Base-by-base conservation (phyloP, 2,329 filamentous ascomycete genomes). In the Didymella exigua region DNA sequence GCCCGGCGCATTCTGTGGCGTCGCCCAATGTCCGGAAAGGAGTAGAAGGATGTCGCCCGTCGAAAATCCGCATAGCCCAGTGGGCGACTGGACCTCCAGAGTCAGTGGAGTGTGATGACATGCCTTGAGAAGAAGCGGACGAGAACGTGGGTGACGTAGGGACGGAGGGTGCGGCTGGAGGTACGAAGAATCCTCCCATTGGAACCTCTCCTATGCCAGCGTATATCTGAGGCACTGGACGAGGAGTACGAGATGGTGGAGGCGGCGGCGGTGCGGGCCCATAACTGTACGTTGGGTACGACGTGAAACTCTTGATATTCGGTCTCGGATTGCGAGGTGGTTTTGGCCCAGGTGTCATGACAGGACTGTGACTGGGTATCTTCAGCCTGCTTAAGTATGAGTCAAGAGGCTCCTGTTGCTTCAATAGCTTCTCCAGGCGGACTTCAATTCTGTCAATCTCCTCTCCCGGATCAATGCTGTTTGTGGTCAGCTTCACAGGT, bases 61-160 rank as follows among this genome's bases (percentile, higher is more conserved):
- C 76, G 38, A 78, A 79, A 11, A 80, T 73, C 41, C 75, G 71
- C 54, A 72, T 71, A 1, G 74, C 76, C 78, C 78, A 81, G 54
- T 81, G 78, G 16, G 67, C 62, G 19, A 68, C 66, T 8, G 65
- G 57, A 16, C 67, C 65, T 21, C 63, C 60, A 0, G 74, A 75
- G 38, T 70, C 68, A 47, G 62, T 72, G 1, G 73, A 74, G 37
- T 71, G 67, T 4, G 73, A 75, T 3, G 71, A 70, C 44, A 73
- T 72, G 1, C 76, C 75, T 23, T 73, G 74, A 8, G 76, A 77
- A 2, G 78, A 79, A 37, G 72, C 71, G 16, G 73, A 77, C 4
- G 76, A 78, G 48, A 75, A 76, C 1, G 74, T 76, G 5, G 77
- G 77, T 13, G 77, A 78, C 8, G 73, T 62, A 13, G 76, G 76